Conservation (phyloP, 371 early-diverging fungal species). For the Rhizopus arrhizus region DNA sequence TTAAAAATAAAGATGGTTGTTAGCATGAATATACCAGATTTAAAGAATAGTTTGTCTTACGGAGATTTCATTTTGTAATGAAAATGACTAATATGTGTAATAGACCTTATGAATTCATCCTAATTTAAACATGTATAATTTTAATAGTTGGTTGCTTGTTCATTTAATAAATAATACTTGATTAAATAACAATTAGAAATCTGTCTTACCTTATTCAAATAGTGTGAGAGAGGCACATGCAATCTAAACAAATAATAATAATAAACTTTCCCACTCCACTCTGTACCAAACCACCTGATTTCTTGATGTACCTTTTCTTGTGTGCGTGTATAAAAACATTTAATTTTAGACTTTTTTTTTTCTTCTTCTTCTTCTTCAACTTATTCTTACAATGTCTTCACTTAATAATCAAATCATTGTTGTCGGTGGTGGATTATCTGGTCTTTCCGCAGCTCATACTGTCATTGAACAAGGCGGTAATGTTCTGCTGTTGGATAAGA, state of each 20-base stretch:
- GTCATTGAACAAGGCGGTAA: constrained; percentile 84
- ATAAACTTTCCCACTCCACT: constrained; percentile 6
- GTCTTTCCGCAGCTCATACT: constrained; percentile 88
- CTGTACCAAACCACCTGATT: constrained; percentile 15
- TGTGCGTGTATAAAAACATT: constrained; percentile 5
- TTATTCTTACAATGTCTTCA: constrained; percentile 28
- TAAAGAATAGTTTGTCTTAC: constrained; percentile 78
- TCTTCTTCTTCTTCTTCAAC: constrained; percentile 11
- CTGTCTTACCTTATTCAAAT: background rate
- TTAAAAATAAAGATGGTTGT: constrained; percentile 59
- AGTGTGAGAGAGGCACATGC: constrained; percentile 38
- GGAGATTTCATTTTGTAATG: constrained; percentile 37
- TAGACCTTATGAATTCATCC: too few species aligned
- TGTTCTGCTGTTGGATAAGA: constrained; percentile 87
- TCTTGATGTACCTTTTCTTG: constrained; percentile 7
- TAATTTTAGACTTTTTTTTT: constrained; percentile 5
- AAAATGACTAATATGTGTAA: background rate
- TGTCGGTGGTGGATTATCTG: constrained; percentile 91
- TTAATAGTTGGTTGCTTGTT: too few species aligned
- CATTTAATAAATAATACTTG: too few species aligned
- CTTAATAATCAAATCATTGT: constrained; percentile 76
- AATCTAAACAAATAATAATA: constrained; percentile 12
- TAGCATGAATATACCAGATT: constrained; percentile 66
- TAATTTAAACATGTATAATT: too few species aligned
- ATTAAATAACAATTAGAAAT: too few species aligned